A percentile compares a stretch with the other conserved stretches of the same genome.
Conservation (phyloP, 768 basidiomycete species). For the Porphyrellus cyaneotinctus region DNA sequence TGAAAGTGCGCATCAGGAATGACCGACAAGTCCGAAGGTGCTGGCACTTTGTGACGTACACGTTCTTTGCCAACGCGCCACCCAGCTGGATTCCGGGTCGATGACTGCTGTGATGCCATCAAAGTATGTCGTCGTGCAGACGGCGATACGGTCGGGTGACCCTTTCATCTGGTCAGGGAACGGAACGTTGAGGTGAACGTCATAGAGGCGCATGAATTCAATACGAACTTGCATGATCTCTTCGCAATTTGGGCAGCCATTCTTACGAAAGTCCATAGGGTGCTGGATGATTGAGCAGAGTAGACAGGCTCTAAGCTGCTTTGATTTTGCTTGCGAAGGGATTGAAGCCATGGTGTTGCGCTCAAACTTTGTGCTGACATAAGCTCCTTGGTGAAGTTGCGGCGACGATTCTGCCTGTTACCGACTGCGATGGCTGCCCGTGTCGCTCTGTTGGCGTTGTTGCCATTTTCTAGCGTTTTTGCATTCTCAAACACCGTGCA, state of each 20-base stretch:
- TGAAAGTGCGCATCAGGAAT: not conserved
- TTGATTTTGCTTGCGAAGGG: conserved; percentile 60
- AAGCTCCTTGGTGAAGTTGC: not conserved
- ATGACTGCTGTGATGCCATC: conserved; percentile 90
- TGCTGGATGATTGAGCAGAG: conserved; percentile 90
- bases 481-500: conserved; percentile 65
- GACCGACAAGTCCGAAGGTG: not conserved
- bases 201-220: not conserved
- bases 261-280: conserved; percentile 74
- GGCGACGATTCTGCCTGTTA: not conserved
- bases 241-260: conserved; percentile 97
- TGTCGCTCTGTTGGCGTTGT: conserved; percentile 40
- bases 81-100: conserved; percentile 88
- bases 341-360: conserved; percentile 39
- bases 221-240: conserved; percentile 80
- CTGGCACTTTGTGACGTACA: conserved; percentile 48
- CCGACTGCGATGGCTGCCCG: conserved; percentile 42
- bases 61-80: conserved; percentile 92
- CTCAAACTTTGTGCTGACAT: not conserved
- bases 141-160: conserved; percentile 72
- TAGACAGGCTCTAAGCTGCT: conserved; percentile 83
- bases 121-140: conserved; percentile 89
- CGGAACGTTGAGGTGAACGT: not conserved
- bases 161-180: conserved; percentile 69
- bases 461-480: conserved; percentile 39